Conservation (phyloP, 2,329 filamentous ascomycete genomes). For the Colletotrichum sojae region DNA sequence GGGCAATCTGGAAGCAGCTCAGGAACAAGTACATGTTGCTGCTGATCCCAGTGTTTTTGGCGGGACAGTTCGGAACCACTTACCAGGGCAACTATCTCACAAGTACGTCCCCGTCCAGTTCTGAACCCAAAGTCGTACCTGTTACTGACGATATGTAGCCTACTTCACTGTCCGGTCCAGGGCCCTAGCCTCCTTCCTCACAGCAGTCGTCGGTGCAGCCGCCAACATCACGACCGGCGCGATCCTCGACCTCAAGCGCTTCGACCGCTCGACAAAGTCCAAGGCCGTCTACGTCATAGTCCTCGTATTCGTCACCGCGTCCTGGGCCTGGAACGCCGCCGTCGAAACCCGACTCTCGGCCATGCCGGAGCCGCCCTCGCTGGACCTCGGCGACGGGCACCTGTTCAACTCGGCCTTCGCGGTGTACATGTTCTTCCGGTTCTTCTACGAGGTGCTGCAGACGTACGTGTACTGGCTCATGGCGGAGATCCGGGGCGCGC, state of each 20-base stretch:
- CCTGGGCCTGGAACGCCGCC: conserved; percentile 34
- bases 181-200: conserved; percentile 28
- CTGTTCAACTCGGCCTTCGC: conserved; percentile 33
- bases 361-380: conserved; percentile 21
- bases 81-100: conserved; percentile 35
- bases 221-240: conserved; percentile 31
- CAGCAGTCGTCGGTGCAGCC: conserved; percentile 28
- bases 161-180: conserved; percentile 37
- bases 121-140: no score
- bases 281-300: conserved; percentile 31
- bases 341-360: conserved; percentile 29
- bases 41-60: conserved; percentile 31
- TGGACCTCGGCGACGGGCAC: conserved; percentile 28
- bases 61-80: conserved; percentile 34
- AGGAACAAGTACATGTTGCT: conserved; percentile 36
- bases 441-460: conserved; percentile 36
- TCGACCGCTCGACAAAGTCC: conserved; percentile 26
- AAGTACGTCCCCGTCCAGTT: neutral
- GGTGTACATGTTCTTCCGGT: conserved; percentile 38
- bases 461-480: conserved; percentile 39
- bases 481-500: conserved; percentile 35
- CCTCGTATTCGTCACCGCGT: conserved; percentile 24
- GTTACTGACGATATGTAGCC: conserved; percentile 2
- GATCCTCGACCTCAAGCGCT: conserved; percentile 16
- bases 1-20: conserved; percentile 34